A percentile compares a stretch with the other conserved stretches of the same genome.
Conservation (phyloP, 352 stramenopile species). For the Globisporangium nunn region DNA sequence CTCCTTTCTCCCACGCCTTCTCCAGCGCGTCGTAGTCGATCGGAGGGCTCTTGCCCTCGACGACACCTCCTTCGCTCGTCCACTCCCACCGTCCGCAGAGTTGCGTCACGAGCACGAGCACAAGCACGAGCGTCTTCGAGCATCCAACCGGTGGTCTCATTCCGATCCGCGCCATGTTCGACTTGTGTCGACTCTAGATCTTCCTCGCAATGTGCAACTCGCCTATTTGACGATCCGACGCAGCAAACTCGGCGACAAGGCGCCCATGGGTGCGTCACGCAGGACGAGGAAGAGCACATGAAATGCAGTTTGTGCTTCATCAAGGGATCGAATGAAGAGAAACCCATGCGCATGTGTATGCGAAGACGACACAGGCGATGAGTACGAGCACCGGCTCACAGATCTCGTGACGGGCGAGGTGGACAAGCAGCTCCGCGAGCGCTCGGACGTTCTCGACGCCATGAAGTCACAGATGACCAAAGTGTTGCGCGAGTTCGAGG, state of each 20-base stretch:
- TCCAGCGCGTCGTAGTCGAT: conserved; percentile 70
- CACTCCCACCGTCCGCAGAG: neutral
- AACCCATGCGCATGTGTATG: neutral
- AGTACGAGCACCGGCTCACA: conserved; percentile 47
- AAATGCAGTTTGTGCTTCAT: neutral
- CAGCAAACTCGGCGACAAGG: no score
- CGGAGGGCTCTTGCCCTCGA: neutral
- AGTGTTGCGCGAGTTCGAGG: conserved; percentile 64
- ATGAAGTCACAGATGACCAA: conserved; percentile 69
- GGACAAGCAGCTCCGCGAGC: conserved; percentile 45
- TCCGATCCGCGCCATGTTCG: no score
- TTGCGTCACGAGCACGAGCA: neutral
- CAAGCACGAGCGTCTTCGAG: neutral
- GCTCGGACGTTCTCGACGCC: conserved; percentile 37
- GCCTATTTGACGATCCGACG: no score
- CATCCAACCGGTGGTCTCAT: no score
- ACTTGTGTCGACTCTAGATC: no score
- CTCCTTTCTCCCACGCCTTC: conserved; percentile 49
- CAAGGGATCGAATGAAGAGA: no score
- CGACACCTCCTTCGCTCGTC: neutral
- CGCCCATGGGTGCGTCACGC: no score
- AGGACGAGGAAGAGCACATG: no score
- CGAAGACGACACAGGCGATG: conserved; percentile 17
- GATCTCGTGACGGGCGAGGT: conserved; percentile 56
- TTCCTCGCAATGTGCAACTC: no score